phyloP scores from a whole-genome alignment of 176 grass and related monocot species.

The Carex scoparia region DNA sequence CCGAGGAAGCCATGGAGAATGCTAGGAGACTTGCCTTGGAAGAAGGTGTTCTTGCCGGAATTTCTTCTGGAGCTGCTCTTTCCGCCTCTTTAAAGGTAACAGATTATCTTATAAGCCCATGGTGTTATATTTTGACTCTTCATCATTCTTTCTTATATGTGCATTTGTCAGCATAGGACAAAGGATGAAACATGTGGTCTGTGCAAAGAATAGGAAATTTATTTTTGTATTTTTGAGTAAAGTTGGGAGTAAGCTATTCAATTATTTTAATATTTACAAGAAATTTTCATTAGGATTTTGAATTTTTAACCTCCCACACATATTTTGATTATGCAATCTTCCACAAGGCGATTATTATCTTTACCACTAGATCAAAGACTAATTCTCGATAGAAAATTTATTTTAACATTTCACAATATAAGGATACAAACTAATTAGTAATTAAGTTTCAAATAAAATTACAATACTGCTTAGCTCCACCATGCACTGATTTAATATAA shows the following conservation, averaged over 20 bases:
- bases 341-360: too few relatives aligned
- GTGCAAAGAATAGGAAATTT: not conserved
- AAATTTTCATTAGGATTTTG: too few relatives aligned
- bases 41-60: conserved; percentile 81
- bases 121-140: not conserved
- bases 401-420: not conserved
- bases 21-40: conserved; percentile 71
- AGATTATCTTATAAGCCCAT: not conserved
- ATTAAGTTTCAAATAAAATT: conserved; percentile 1
- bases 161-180: not conserved
- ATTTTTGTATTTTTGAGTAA: too few relatives aligned
- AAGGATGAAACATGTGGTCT: not conserved
- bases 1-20: conserved; percentile 63
- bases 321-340: too few relatives aligned
- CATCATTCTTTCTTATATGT: not conserved
- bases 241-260: too few relatives aligned
- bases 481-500: not conserved
- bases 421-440: not conserved
- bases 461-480: not conserved
- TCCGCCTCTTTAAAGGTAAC: conserved; percentile 67
- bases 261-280: too few relatives aligned
- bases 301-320: too few relatives aligned
- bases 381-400: too few relatives aligned
- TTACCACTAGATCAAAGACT: too few relatives aligned
- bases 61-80: conserved; percentile 80